A percentile compares a stretch with the other conserved stretches of the same genome.
phyloP scores from a whole-genome alignment of 345 rosid species.

The Gossypium raimondii region DNA sequence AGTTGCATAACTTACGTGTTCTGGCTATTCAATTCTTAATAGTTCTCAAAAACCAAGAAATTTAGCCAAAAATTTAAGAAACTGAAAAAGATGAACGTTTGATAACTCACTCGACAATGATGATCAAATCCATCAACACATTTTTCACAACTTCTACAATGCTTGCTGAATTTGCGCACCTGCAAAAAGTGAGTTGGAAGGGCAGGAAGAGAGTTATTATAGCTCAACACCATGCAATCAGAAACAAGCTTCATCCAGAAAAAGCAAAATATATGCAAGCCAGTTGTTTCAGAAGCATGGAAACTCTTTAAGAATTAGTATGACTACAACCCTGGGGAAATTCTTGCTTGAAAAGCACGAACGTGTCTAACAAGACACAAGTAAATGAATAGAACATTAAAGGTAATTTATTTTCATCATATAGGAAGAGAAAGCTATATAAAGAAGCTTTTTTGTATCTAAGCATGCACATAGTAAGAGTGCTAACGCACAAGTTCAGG shows the following conservation, averaged over 20 bases:
- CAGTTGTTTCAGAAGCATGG: slow-evolving; percentile 2
- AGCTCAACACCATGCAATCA: background rate
- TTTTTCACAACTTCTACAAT: slow-evolving; percentile 92
- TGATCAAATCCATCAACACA: slow-evolving; percentile 98
- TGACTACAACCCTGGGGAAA: background rate
- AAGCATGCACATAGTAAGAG: background rate
- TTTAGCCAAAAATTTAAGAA: background rate
- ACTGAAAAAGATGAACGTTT: slow-evolving; percentile 6
- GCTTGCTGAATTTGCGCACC: slow-evolving; percentile 94
- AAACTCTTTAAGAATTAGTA: background rate
- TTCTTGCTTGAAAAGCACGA: background rate
- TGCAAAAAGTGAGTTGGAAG: slow-evolving; percentile 22
- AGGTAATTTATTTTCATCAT: background rate
- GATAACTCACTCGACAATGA: slow-evolving; percentile 77
- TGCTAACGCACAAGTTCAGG: background rate
- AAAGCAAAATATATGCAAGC: background rate
- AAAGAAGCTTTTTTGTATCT: background rate
- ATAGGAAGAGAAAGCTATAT: slow-evolving; percentile 1
- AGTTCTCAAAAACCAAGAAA: slow-evolving; percentile 5
- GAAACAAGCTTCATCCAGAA: background rate
- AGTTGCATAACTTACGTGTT: background rate
- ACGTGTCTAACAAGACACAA: too few relatives aligned
- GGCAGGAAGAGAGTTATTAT: background rate
- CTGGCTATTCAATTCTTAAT: background rate
- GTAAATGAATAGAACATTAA: too few relatives aligned